Evolutionary conservation across 805 yeast genomes (phyloP).

Genomic region (Danielia oregonensis): DNA sequence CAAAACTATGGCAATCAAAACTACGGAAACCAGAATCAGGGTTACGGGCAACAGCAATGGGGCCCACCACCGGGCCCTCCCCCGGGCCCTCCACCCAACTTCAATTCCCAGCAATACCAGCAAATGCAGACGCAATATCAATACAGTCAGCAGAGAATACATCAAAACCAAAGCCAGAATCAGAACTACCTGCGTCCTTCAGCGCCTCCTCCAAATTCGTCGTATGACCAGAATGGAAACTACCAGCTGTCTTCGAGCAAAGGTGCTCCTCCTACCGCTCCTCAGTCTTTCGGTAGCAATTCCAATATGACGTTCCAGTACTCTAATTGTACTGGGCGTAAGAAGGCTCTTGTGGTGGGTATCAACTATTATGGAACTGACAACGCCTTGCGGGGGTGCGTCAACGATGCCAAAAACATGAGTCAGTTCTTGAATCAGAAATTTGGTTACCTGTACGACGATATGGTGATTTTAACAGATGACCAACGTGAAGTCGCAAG

Average conservation of each 20-base stretch:
- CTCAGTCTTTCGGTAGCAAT: constrained; percentile 36
- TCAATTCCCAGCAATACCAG: constrained; percentile 16
- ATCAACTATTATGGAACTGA: constrained; percentile 69
- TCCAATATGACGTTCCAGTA: constrained; percentile 45
- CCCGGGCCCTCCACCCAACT: constrained; percentile 6
- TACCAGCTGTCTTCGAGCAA: constrained; percentile 10
- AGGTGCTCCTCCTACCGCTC: constrained; percentile 28
- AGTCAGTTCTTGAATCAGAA: constrained; percentile 32
- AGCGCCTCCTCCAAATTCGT: constrained; percentile 15
- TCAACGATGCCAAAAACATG: constrained; percentile 68
- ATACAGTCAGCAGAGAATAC: constrained; percentile 4
- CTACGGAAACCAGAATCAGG: constrained; percentile 3
- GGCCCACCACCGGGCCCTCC: constrained; percentile 16
- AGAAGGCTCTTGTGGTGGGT: constrained; percentile 75
- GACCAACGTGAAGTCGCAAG: constrained; percentile 43
- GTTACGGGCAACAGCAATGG: background rate
- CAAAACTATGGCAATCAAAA: constrained; percentile 1
- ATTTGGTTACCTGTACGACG: constrained; percentile 48
- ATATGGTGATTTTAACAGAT: constrained; percentile 59
- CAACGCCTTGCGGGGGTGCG: constrained; percentile 69
- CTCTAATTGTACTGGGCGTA: constrained; percentile 66
- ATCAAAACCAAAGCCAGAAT: constrained; percentile 12
- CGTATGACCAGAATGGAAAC: constrained; percentile 14
- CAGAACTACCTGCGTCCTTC: constrained; percentile 12
- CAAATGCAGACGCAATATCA: constrained; percentile 12